A percentile compares a stretch with the other conserved stretches of the same genome.
These are phyloP conservation scores for Auriscalpium microsporum DNA, from an alignment of 768 basidiomycete species.

Conservation along the genomic window DNA sequence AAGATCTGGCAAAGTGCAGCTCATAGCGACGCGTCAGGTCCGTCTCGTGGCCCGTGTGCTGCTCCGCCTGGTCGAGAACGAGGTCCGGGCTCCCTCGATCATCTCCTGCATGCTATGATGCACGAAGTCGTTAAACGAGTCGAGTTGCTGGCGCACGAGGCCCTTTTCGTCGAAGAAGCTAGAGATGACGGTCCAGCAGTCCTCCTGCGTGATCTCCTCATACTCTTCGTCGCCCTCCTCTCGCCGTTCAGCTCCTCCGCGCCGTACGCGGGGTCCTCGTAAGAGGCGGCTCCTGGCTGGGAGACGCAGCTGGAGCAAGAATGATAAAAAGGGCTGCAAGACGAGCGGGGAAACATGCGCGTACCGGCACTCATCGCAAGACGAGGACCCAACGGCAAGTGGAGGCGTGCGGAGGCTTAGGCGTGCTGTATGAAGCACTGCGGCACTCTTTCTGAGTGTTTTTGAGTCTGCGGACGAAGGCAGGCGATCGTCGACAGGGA, in stretches of 20 bases:
- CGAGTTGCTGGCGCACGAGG: constrained; percentile 94
- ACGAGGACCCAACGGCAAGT: constrained; percentile 12
- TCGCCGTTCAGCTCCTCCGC: constrained; percentile 43
- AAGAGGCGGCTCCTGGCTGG: constrained; percentile 17
- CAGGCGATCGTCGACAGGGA: neutral
- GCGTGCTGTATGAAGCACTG: no score
- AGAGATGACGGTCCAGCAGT: constrained; percentile 93
- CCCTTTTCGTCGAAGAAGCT: constrained; percentile 97
- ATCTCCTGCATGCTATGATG: constrained; percentile 99
- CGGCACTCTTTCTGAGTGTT: no score
- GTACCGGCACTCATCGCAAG: constrained; percentile 15
- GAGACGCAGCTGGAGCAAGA: constrained; percentile 14
- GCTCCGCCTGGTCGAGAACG: constrained; percentile 92
- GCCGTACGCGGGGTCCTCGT: constrained; percentile 52
- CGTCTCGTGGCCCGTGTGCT: constrained; percentile 81
- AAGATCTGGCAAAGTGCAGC: constrained; percentile 97
- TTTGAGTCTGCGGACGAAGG: neutral
- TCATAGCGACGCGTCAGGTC: constrained; percentile 88
- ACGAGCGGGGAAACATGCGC: constrained; percentile 7
- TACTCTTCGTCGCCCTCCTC: constrained; percentile 50
- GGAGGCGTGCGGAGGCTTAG: constrained; percentile 5
- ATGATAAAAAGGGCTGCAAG: constrained; percentile 3
- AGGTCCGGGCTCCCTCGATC: constrained; percentile 92
- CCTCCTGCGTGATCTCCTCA: constrained; percentile 84
- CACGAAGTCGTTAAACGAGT: constrained; percentile 98